phyloP scores from a whole-genome alignment of 2,329 filamentous ascomycete species.

The Colletotrichum sp. region DNA sequence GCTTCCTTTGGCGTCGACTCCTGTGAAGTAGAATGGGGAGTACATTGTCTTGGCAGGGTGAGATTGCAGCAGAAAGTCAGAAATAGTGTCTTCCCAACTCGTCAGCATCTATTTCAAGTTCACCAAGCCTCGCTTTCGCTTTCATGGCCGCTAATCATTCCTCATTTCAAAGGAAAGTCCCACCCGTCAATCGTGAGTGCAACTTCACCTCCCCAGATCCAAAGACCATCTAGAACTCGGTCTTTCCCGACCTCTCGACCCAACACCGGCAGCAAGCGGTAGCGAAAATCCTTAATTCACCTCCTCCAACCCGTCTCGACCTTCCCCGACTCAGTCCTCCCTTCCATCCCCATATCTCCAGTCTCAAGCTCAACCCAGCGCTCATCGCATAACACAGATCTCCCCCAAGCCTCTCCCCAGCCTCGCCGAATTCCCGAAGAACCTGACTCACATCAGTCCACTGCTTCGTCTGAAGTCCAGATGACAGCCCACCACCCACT shows the following conservation, averaged over 20 bases:
- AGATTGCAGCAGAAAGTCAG: neutral
- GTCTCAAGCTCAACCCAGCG: neutral
- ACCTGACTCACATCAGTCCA: neutral
- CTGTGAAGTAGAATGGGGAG: neutral
- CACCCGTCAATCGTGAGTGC: neutral
- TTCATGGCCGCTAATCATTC: neutral
- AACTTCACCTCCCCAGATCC: neutral
- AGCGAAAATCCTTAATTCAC: neutral
- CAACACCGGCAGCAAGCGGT: neutral
- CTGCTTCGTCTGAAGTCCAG: neutral
- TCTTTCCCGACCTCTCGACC: neutral
- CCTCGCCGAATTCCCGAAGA: neutral
- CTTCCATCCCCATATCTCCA: neutral
- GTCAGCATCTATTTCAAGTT: neutral
- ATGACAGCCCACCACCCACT: neutral
- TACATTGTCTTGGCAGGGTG: neutral
- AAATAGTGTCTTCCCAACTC: neutral
- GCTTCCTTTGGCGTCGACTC: neutral
- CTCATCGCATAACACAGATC: constrained; percentile 3
- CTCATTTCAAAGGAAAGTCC: neutral
- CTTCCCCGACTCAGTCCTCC: neutral
- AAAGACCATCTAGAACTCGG: neutral
- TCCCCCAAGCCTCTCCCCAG: constrained; percentile 2
- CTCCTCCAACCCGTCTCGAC: neutral
- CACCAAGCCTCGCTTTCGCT: neutral